Evolutionary conservation across 768 basidiomycete genomes (phyloP).

Genomic region (Boletellus emodensis): DNA sequence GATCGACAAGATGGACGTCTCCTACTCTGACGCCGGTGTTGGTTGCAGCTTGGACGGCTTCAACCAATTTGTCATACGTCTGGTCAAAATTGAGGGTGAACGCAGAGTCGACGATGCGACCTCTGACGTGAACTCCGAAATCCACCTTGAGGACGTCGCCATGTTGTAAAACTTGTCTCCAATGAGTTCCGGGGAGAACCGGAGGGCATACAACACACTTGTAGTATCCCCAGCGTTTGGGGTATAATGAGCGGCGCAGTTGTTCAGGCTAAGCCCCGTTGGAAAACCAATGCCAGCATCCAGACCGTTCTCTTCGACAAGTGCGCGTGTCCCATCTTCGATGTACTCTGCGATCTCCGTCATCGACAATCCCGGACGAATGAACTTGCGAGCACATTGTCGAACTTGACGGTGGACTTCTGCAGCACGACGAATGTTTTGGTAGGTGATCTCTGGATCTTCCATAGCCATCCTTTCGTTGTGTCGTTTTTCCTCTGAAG

Average conservation of each 20-base stretch:
- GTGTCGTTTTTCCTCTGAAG: constrained; percentile 86
- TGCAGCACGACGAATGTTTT: constrained; percentile 86
- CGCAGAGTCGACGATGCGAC: constrained; percentile 93
- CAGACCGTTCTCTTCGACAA: constrained; percentile 88
- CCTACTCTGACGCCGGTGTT: constrained; percentile 83
- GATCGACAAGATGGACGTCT: neutral
- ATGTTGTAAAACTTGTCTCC: constrained; percentile 61
- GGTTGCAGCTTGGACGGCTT: constrained; percentile 92
- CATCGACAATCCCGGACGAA: constrained; percentile 92
- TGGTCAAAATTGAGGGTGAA: constrained; percentile 90
- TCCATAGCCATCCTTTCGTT: constrained; percentile 72
- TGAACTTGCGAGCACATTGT: constrained; percentile 71
- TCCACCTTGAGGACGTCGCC: constrained; percentile 96
- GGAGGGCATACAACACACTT: constrained; percentile 43
- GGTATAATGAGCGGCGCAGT: constrained; percentile 95
- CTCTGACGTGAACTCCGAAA: constrained; percentile 94
- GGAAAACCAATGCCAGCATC: constrained; percentile 93
- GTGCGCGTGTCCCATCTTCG: constrained; percentile 84
- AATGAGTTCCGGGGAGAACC: constrained; percentile 6
- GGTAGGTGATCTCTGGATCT: constrained; percentile 83
- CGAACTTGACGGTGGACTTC: constrained; percentile 96
- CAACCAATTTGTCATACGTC: constrained; percentile 83
- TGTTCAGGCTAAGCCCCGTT: constrained; percentile 89
- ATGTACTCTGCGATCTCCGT: constrained; percentile 91
- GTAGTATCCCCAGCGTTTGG: constrained; percentile 90